Evolutionary conservation across 2,329 filamentous ascomycete genomes (phyloP).

Genomic region (Cordyceps farinosa): DNA sequence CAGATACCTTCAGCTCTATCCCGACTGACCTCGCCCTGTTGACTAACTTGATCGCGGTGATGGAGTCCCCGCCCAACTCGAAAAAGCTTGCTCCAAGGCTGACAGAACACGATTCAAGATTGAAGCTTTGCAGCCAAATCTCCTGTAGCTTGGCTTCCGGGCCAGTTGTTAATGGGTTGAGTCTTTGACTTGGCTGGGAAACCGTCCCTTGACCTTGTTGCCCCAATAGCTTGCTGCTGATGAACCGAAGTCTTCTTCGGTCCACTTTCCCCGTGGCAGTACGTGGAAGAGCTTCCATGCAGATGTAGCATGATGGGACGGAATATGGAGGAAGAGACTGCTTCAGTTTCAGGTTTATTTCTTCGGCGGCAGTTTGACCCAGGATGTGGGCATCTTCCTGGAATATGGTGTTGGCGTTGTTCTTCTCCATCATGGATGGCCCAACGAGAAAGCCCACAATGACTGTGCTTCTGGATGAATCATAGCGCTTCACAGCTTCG

Average conservation of each 20-base stretch:
- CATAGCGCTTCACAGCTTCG: not conserved
- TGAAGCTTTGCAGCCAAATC: conserved; percentile 6
- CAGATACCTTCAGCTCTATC: conserved; percentile 2
- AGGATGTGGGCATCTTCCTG: not conserved
- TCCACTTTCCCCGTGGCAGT: conserved; percentile 17
- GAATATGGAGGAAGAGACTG: conserved; percentile 11
- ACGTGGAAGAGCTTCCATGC: conserved; percentile 11
- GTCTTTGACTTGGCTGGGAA: no score
- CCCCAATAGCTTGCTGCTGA: conserved; percentile 3
- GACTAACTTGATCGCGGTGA: conserved; percentile 8
- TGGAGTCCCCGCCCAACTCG: not conserved
- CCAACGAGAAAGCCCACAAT: not conserved
- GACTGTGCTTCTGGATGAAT: not conserved
- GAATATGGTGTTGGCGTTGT: not conserved
- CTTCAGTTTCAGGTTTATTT: not conserved
- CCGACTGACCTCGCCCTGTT: conserved; percentile 15
- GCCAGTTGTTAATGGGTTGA: not conserved
- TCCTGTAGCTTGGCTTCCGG: not conserved
- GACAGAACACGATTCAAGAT: not conserved
- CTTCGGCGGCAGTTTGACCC: not conserved
- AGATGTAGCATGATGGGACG: conserved; percentile 12
- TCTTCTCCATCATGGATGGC: not conserved
- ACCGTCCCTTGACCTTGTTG: not conserved
- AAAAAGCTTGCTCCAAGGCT: conserved; percentile 6
- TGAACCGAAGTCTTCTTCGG: conserved; percentile 10